These are phyloP conservation scores for Boehmeria nivea DNA, from an alignment of 306 rosid genomes.

Conservation along the genomic window DNA sequence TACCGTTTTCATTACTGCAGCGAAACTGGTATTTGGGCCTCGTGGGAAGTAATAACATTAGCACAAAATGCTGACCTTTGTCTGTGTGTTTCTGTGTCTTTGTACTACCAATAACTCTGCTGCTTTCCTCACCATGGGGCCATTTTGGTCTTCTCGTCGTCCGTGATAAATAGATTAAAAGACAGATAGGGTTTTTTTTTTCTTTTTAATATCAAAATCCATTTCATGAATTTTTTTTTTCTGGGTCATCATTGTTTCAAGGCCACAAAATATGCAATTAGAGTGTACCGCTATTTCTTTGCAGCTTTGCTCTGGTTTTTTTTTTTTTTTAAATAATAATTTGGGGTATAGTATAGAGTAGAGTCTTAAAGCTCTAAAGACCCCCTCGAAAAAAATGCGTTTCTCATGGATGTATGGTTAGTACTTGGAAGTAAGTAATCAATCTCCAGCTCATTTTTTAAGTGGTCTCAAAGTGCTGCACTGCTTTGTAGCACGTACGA, in stretches of 20 bases:
- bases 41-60: neutral
- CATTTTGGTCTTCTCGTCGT: conserved; percentile 6
- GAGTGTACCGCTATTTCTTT: too few species aligned
- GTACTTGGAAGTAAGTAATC: too few species aligned
- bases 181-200: too few species aligned
- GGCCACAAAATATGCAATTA: neutral
- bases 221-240: neutral
- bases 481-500: too few species aligned
- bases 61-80: conserved; percentile 1
- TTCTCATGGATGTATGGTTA: neutral
- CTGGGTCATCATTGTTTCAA: neutral
- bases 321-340: neutral
- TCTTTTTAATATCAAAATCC: too few species aligned
- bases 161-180: too few species aligned
- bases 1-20: conserved; percentile 8
- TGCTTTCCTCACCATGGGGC: neutral
- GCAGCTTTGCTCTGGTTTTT: neutral
- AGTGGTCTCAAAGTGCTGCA: too few species aligned
- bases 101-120: neutral
- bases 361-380: neutral
- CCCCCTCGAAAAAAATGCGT: neutral
- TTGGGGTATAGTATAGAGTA: too few species aligned
- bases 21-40: neutral
- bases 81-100: neutral
- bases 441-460: too few species aligned